Percentiles rank a stretch among this genome's conserved stretches.
Conservation (phyloP, 768 basidiomycete species). For the Trametes villosa region DNA sequence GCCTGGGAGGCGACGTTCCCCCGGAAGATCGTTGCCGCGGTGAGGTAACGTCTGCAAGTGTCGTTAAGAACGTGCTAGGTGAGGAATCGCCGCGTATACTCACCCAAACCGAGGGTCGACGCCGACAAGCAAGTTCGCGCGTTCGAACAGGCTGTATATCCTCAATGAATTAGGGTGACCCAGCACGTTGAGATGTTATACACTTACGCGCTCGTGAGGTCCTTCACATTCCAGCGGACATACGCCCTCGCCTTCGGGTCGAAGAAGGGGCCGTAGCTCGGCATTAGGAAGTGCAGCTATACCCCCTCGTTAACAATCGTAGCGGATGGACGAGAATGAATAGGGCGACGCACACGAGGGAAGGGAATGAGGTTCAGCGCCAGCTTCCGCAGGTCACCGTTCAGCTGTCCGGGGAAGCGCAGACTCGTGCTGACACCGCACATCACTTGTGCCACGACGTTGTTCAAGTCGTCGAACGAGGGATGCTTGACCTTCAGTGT, state of each 20-base stretch:
- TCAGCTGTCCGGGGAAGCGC: constrained; percentile 92
- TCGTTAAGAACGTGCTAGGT: constrained; percentile 1
- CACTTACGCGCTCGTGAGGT: constrained; percentile 75
- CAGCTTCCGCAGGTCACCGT: constrained; percentile 88
- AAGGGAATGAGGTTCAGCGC: constrained; percentile 96
- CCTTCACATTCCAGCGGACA: constrained; percentile 62
- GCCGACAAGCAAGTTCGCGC: constrained; percentile 79
- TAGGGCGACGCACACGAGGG: constrained; percentile 68
- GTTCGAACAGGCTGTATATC: constrained; percentile 69
- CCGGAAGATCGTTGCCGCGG: constrained; percentile 86
- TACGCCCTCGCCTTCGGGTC: constrained; percentile 66
- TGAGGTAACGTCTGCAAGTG: constrained; percentile 73
- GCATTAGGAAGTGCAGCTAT: constrained; percentile 95
- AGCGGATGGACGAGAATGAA: background rate
- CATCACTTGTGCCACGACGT: constrained; percentile 87
- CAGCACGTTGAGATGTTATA: background rate
- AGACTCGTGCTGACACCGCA: constrained; percentile 91
- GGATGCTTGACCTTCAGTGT: constrained; percentile 70
- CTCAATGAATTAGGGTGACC: background rate
- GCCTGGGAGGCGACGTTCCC: constrained; percentile 82
- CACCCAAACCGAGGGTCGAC: constrained; percentile 81
- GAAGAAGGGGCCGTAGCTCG: constrained; percentile 90
- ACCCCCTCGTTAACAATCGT: background rate
- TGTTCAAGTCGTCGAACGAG: constrained; percentile 68
- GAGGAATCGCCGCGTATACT: constrained; percentile 26